Base-by-base conservation (phyloP, 495 filamentous ascomycete species). In the Penicillium verhagenii region DNA sequence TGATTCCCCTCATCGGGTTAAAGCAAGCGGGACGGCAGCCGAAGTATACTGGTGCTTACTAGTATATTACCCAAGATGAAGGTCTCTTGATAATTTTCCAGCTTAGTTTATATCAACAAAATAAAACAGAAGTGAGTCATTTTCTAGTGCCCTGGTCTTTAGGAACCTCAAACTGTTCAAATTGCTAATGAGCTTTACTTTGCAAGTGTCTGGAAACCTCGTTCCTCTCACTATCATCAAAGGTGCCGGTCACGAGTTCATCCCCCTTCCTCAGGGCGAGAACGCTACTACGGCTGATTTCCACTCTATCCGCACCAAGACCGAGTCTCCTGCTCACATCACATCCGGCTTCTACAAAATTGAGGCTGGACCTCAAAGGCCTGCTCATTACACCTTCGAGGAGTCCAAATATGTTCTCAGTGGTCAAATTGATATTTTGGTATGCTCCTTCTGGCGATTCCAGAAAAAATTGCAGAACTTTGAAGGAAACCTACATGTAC, bases 331-430 rank as follows among this genome's bases (percentile, higher is more conserved):
- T 6, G 54, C 67, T 1, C 29, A 64, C 45, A 46, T 70, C 16
- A 70, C 67, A 11, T 70, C 67, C 0, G 67, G 65, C 5, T 68
- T 70, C 46, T 70, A 69, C 28, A 69, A 69, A 57, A 69, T 69
- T 25, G 64, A 65, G 42, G 64, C 64, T 50, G 66, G 66, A 1
- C 56, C 64, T 26, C 44, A 63, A 51, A 33, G 64, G 47, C 66
- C 66, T 3, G 66, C 61, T 0, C 55, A 54, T 33, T 69, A 69
- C 39, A 65, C 33, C 5, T 69, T 63, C 35, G 66, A 69, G 51
- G 64, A 69, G 55, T 61, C 64, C 2, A 69, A 69, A 24, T 69
- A 69, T 54, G 60, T 70, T 23, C 59, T 70, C 4, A 66, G 28
- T 47, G 65, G 67, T 39, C 63, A 70, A 39, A 70, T 70, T 14